These are phyloP conservation scores for Yarrowia bubula DNA, from an alignment of 805 yeast species.

Conservation along the genomic window DNA sequence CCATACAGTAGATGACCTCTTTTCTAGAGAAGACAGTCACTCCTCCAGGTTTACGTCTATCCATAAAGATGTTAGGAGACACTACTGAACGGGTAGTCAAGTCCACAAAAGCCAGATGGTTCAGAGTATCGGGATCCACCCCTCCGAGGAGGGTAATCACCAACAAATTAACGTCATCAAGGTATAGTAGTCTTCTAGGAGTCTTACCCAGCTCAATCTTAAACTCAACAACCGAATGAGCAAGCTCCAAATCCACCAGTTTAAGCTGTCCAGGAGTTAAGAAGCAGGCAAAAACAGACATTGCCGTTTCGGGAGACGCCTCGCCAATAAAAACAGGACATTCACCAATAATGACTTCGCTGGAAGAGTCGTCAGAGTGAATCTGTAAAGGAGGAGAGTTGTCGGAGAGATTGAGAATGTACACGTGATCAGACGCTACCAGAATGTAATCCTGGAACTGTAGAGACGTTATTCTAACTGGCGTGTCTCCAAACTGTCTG, in stretches of 20 bases:
- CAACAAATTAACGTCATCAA: not conserved
- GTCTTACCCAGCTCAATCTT: slow-evolving; percentile 1
- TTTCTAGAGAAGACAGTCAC: not conserved
- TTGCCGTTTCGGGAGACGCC: not conserved
- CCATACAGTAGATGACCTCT: slow-evolving; percentile 18
- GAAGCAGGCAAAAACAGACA: not conserved
- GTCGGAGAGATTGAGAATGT: not conserved
- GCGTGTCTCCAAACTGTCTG: slow-evolving; percentile 13
- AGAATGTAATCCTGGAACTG: slow-evolving; percentile 14
- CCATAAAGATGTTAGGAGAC: slow-evolving; percentile 16
- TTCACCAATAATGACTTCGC: not conserved
- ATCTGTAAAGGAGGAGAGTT: slow-evolving; percentile 3
- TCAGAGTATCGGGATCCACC: not conserved
- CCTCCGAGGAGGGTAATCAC: not conserved
- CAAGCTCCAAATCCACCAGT: not conserved
- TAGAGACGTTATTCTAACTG: not conserved
- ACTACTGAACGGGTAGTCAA: not conserved
- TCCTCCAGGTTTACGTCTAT: slow-evolving; percentile 3
- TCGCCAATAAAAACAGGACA: slow-evolving; percentile 19
- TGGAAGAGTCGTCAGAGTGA: not conserved
- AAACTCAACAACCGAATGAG: not conserved
- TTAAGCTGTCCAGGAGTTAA: not conserved
- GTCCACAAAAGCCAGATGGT: slow-evolving; percentile 1
- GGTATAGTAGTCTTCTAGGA: slow-evolving; percentile 1
- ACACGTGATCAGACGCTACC: not conserved